Base-by-base conservation (phyloP, 768 basidiomycete genomes). In the Suillus weaverae region DNA sequence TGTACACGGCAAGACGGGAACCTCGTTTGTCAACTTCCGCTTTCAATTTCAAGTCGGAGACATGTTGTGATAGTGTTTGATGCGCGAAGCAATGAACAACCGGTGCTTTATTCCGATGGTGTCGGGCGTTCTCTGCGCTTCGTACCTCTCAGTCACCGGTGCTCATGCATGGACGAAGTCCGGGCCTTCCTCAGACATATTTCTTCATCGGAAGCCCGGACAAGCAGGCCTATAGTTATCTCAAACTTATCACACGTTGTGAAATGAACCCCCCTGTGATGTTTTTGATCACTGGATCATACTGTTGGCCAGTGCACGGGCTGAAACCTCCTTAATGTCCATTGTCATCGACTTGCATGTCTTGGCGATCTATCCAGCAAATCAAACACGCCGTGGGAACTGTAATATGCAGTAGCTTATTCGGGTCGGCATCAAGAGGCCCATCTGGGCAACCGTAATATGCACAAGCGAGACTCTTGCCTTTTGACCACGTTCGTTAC, bases 321-420 rank as follows among this genome's bases (percentile, higher is more conserved):
- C 20, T 33, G 5, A 59, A 26, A 26, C 5, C 16, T 20, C 22
- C 13, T 39, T 39, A 5, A 26, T 30, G 10, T 7, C 3, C 48
- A 48, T 48, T 48, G 22, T 59, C 38, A 18, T 59, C 38, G 16
- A 22, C 14, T 16, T 16, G 16, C 56, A 39, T 41, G 56, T 39
- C 18, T 41, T 20, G 9, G 18, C 10, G 18, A 39, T 57, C 36
- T 38, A 18, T 57, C 14, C n/a, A 36, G 22, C 26, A 8, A 30
- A 30, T 16, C 35, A 53, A 60, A 30, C 38, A 54, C 9, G 4
- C 18, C 69, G 75, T 76, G 75, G 53, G 76, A 77, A 62, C 22
- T 20, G 7, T 2, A 59, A 59, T 36, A 62, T 14, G 10, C n/a
- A 59, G 38, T 32, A 39, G 9, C 57, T 20, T 44, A 16, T 48